Conservation (phyloP, 2,329 filamentous ascomycete genomes). For the Rhytidhysteron rufulum region DNA sequence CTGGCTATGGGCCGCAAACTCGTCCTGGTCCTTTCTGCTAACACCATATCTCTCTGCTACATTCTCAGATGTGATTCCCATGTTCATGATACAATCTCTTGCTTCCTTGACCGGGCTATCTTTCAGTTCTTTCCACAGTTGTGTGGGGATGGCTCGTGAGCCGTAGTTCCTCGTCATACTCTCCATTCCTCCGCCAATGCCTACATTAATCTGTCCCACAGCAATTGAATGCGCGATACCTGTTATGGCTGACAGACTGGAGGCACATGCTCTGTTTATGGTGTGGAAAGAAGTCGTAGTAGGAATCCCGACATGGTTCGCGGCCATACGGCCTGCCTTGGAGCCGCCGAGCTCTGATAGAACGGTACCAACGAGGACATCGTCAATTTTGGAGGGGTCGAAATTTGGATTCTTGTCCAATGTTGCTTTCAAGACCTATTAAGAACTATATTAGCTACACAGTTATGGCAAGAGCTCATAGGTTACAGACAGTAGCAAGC, state of each 20-base stretch:
- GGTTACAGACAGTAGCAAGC: conserved; percentile 63
- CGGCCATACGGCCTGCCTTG: conserved; percentile 88
- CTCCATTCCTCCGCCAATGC: conserved; percentile 89
- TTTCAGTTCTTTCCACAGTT: conserved; percentile 71
- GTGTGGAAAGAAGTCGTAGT: conserved; percentile 75
- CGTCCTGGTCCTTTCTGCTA: conserved; percentile 72
- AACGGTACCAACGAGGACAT: conserved; percentile 83
- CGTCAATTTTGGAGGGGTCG: conserved; percentile 66
- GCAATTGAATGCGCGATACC: conserved; percentile 70
- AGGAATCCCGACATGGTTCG: conserved; percentile 77
- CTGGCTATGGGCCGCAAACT: conserved; percentile 73
- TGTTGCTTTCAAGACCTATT: conserved; percentile 61
- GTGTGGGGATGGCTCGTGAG: conserved; percentile 74
- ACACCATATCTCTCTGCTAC: conserved; percentile 76
- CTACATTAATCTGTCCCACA: conserved; percentile 66
- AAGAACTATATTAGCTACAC: too few relatives aligned
- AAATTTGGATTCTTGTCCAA: conserved; percentile 69
- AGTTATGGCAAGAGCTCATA: too few relatives aligned
- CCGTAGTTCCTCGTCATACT: conserved; percentile 95
- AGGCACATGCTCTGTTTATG: conserved; percentile 82
- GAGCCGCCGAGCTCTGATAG: conserved; percentile 85
- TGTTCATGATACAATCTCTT: conserved; percentile 85
- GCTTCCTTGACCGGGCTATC: conserved; percentile 65
- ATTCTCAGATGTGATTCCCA: conserved; percentile 89
- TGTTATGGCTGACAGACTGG: conserved; percentile 73